Evolutionary conservation across 2,329 filamentous ascomycete species (phyloP).

Genomic region (Clonostachys rosea): DNA sequence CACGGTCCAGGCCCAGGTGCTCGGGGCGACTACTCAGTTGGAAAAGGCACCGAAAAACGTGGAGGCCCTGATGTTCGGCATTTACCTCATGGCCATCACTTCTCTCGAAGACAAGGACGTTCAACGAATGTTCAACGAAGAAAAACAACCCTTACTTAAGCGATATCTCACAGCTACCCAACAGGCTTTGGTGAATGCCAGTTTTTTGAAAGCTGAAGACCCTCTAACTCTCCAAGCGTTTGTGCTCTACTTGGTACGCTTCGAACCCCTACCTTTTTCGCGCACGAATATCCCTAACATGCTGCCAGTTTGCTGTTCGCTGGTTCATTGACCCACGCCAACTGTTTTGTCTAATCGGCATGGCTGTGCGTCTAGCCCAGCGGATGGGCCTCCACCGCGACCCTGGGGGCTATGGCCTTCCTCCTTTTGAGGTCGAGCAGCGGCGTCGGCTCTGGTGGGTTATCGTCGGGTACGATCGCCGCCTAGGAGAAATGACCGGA

Average conservation of each 20-base stretch:
- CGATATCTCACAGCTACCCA: conserved; percentile 56
- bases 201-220: conserved; percentile 63
- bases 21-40: conserved; percentile 54
- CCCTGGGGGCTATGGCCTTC: conserved; percentile 43
- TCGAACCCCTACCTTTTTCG: background rate
- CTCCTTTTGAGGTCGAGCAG: conserved; percentile 62
- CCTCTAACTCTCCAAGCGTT: conserved; percentile 63
- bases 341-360: conserved; percentile 47
- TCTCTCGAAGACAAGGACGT: conserved; percentile 56
- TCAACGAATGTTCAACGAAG: conserved; percentile 44
- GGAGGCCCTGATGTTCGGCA: conserved; percentile 65
- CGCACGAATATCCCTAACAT: conserved; percentile 2
- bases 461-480: conserved; percentile 62
- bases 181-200: conserved; percentile 61
- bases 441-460: conserved; percentile 73
- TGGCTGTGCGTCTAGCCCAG: conserved; percentile 64
- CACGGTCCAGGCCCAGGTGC: conserved; percentile 58
- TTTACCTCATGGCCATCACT: conserved; percentile 55
- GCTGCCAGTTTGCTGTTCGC: conserved; percentile 34
- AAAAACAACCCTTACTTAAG: conserved; percentile 42
- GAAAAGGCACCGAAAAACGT: conserved; percentile 49
- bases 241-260: conserved; percentile 59
- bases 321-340: conserved; percentile 53
- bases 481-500: conserved; percentile 62
- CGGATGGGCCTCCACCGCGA: conserved; percentile 67